These are phyloP conservation scores for Chionographis japonica DNA, from an alignment of 106 monocot species.

Conservation along the genomic window DNA sequence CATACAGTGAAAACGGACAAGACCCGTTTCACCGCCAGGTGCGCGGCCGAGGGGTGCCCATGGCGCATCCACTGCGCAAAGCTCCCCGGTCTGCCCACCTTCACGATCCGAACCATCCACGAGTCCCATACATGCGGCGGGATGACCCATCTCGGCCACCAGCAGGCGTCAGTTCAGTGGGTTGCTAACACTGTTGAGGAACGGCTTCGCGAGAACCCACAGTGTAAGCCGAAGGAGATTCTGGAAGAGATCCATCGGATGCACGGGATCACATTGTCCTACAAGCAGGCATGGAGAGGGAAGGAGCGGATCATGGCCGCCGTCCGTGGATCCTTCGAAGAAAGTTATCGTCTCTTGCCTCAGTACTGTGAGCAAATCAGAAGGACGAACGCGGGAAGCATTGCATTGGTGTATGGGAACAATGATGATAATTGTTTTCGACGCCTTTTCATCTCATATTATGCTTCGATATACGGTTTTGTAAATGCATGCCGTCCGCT, in stretches of 20 bases:
- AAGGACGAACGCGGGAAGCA: conserved; percentile 83
- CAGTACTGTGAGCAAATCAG: conserved; percentile 86
- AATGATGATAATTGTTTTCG: conserved; percentile 78
- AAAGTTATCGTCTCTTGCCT: conserved; percentile 83
- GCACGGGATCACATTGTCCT: conserved; percentile 94
- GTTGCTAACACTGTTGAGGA: conserved; percentile 93
- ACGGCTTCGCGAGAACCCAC: conserved; percentile 83
- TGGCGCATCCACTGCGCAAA: conserved; percentile 95
- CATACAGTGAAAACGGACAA: conserved; percentile 98
- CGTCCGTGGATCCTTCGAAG: conserved; percentile 93
- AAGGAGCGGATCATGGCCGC: conserved; percentile 96
- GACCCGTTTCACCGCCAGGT: conserved; percentile 90
- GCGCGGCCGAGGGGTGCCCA: conserved; percentile 81
- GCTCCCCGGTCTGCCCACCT: conserved; percentile 89
- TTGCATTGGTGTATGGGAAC: conserved; percentile 74
- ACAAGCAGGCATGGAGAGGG: conserved; percentile 98
- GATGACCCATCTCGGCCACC: conserved; percentile 87
- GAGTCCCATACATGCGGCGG: conserved; percentile 77
- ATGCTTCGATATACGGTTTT: conserved; percentile 93
- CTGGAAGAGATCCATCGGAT: conserved; percentile 89
- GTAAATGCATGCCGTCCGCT: conserved; percentile 87
- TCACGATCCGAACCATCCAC: conserved; percentile 91
- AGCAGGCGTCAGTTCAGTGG: conserved; percentile 99
- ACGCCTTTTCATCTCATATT: conserved; percentile 78
- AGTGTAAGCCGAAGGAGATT: conserved; percentile 96